phyloP scores from a whole-genome alignment of 2,329 filamentous ascomycete species.

The Stenocarpella maydis region DNA sequence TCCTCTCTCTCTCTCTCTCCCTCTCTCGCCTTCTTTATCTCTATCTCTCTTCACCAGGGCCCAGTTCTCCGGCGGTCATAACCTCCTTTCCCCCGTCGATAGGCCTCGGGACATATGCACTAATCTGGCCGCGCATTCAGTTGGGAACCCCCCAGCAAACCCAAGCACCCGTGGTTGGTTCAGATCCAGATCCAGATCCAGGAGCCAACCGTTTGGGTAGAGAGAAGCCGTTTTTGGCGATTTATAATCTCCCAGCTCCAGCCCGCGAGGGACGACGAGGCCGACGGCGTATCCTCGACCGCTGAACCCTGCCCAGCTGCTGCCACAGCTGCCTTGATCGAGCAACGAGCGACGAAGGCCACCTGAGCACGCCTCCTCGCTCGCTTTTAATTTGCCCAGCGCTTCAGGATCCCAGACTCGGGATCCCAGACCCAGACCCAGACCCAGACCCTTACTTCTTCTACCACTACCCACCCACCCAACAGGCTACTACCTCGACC shows the following conservation, averaged over 20 bases:
- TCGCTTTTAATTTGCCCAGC: conserved; percentile 27
- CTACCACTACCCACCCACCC: too few relatives aligned
- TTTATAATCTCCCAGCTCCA: conserved; percentile 21
- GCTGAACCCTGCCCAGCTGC: conserved; percentile 19
- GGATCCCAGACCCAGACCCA: conserved; percentile 6
- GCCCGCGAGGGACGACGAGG: not conserved
- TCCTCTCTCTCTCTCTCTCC: not conserved
- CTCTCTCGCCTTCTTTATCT: too few relatives aligned
- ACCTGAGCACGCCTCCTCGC: conserved; percentile 22
- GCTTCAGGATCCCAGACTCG: conserved; percentile 19
- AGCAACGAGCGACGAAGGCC: conserved; percentile 10
- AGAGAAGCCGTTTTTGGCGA: not conserved
- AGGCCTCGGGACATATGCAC: not conserved
- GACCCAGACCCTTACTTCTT: too few relatives aligned
- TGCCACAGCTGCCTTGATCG: conserved; percentile 19
- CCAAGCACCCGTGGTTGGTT: too few relatives aligned
- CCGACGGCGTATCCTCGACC: not conserved
- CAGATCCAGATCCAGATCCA: not conserved
- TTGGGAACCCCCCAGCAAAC: too few relatives aligned
- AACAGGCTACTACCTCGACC: too few relatives aligned
- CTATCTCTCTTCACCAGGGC: not conserved
- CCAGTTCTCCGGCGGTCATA: not conserved
- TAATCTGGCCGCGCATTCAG: not conserved
- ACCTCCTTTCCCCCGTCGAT: not conserved
- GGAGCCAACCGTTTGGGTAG: not conserved